These are phyloP conservation scores for Avena sativa DNA, from an alignment of 176 grass and related monocot genomes.

Conservation along the genomic window DNA sequence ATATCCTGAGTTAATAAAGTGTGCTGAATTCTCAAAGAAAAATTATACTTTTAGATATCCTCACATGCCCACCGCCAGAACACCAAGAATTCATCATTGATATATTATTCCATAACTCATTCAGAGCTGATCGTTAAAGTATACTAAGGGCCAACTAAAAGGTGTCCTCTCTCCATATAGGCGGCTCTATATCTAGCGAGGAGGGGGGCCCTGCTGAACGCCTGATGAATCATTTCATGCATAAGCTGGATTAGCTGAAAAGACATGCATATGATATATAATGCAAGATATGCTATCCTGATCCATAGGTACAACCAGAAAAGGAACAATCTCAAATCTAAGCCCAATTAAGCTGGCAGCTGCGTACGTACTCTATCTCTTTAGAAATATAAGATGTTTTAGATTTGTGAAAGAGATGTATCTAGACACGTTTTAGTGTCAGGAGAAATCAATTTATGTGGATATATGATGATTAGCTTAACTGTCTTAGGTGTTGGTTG, in stretches of 20 bases:
- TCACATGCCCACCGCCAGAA: no score
- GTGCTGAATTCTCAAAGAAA: no score
- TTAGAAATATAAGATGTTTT: no score
- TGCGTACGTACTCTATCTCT: not conserved
- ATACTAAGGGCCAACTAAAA: not conserved
- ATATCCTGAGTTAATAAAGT: no score
- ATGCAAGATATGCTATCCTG: slow-evolving; percentile 23
- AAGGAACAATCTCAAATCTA: slow-evolving; percentile 28
- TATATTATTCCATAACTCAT: not conserved
- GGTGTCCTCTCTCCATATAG: not conserved
- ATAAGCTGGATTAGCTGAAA: slow-evolving; percentile 39
- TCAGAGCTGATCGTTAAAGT: not conserved
- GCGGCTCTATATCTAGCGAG: not conserved
- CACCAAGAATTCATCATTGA: not conserved
- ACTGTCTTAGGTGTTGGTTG: slow-evolving; percentile 39
- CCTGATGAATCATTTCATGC: slow-evolving; percentile 40
- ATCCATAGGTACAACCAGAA: slow-evolving; percentile 14
- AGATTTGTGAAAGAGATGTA: no score
- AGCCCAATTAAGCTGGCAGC: not conserved
- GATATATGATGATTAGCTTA: not conserved
- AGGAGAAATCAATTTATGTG: slow-evolving; percentile 3
- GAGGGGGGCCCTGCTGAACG: not conserved
- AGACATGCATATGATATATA: not conserved
- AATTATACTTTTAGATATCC: no score
- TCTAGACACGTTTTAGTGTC: no score